Evolutionary conservation across 495 filamentous ascomycete species (phyloP), one percentile per base, ranked within the genome.

Genomic region (Parathielavia hyrcaniae): DNA sequence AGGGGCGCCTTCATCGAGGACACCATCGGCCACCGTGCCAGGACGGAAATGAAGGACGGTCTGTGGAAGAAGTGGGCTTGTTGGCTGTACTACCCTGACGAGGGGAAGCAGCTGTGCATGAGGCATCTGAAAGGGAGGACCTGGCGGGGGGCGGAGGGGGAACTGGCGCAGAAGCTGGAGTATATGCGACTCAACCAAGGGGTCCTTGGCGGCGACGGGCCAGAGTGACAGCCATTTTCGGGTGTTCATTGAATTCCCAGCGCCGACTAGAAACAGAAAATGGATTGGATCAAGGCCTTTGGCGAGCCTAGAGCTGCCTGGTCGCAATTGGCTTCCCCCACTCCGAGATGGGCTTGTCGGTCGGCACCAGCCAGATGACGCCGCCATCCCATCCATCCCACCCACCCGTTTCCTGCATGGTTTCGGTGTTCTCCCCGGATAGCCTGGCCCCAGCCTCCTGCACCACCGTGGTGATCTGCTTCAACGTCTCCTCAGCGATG

Each of bases 1-100:
- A 62, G 75, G 16, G 75, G 75, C 17, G 69, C 66, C 43, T 78
- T 78, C 58, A 78, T 78, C 39, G 75, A 78, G 60, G 75, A 78
- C 49, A 72, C 68, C 5, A 64, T 73, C 35, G 75, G 75, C 13
- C 75, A 78, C 46, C 71, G 73, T 17, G 75, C 75, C 12, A 62
- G 75, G 20, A 62, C 66, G 5, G 73, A 78, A 58, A 78, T 78
- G 75, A 78, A 78, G 61, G 66, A 73, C 9, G 73, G 73, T 5
- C 34, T 62, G 10, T 78, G 73, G 73, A 54, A 40, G 16, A 73
- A 72, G 60, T 78, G 75, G 75, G 75, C 75, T 13, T 75, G 70
- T 34, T 78, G 75, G 75, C 58, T 78, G 53, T 77, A 75, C 49
- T 77, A 75, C 39, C 75, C 75, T 0, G 71, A 68, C 19, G 65